Evolutionary conservation across 2,329 filamentous ascomycete species (phyloP), one percentile per base, ranked within the genome.

Genomic region (Fusarium sublunatum): DNA sequence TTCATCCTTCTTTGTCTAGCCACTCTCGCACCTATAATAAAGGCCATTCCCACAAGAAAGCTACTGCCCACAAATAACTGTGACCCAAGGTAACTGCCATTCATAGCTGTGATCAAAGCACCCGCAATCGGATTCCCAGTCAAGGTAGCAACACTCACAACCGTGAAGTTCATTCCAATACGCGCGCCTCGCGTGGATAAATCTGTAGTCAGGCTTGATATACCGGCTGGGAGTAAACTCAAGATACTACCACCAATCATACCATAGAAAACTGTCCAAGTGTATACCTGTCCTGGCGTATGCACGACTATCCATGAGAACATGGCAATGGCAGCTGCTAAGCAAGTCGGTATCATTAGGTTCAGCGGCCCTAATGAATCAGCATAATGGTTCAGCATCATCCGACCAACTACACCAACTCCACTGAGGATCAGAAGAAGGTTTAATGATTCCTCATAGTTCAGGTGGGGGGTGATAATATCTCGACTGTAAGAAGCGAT

Each of bases 401-500:
- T 11, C 10, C 31, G 31, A 32, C 31, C 31, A 12, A 32, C 6
- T 2, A 32, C 31, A 11, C 13, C 13, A 5, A 32, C 7, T 5
- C 31, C 31, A 12, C 13, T 32, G 4, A 32, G 11, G 6, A 32
- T 12, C 4, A 32, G 13, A 13, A 32, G 31, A 12, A 32, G 31
- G 31, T 32, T 32, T 12, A 32, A 32, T 13, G 31, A 32, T 10
- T 4, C 5, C 31, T 32, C 11, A 10, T 32, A 32, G 12, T 11
- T 13, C 10, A 32, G 6, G 13, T 4, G 11, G 4, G 31, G 31
- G 4, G 31, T 13, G 12, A 32, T 32, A 7, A 42, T n/a, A n/a
- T 42, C 39, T 10, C 46, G 53, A 24, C 50, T 28, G 12, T 31
- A 55, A 2, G 50, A 39, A 2, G 55, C 50, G 9, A 58, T 32